These are phyloP conservation scores for Phaeosphaeria sp. DNA, from an alignment of 2,329 filamentous ascomycete species.

Conservation along the genomic window DNA sequence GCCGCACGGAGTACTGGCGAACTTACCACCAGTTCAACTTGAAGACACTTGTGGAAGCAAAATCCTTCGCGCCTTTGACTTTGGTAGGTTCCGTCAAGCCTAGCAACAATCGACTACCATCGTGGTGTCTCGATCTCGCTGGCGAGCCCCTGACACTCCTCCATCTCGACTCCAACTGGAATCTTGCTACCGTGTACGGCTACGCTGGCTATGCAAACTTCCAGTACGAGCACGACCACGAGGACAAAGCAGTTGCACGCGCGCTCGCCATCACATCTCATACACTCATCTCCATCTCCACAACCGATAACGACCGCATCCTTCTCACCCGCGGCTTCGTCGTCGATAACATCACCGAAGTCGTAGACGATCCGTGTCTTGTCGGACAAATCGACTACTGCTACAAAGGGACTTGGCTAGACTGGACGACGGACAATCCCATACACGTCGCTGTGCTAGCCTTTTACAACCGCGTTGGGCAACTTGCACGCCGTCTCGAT, in stretches of 20 bases:
- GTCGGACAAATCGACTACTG: background rate
- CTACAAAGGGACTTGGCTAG: background rate
- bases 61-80: background rate
- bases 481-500: background rate
- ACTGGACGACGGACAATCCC: background rate
- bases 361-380: background rate
- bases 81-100: background rate
- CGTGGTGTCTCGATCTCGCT: slow-evolving; percentile 7
- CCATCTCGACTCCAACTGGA: background rate
- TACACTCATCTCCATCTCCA: background rate
- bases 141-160: background rate
- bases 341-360: slow-evolving; percentile 3
- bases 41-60: background rate
- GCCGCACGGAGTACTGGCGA: slow-evolving; percentile 1
- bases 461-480: background rate
- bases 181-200: background rate
- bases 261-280: background rate
- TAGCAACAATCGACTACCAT: background rate
- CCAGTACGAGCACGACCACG: background rate
- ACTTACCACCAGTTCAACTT: background rate
- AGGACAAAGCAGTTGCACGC: background rate
- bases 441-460: background rate
- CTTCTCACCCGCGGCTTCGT: background rate
- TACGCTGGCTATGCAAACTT: background rate
- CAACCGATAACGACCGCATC: background rate